These are phyloP conservation scores for Naganishia onofrii DNA, from an alignment of 768 basidiomycete species.

Conservation along the genomic window DNA sequence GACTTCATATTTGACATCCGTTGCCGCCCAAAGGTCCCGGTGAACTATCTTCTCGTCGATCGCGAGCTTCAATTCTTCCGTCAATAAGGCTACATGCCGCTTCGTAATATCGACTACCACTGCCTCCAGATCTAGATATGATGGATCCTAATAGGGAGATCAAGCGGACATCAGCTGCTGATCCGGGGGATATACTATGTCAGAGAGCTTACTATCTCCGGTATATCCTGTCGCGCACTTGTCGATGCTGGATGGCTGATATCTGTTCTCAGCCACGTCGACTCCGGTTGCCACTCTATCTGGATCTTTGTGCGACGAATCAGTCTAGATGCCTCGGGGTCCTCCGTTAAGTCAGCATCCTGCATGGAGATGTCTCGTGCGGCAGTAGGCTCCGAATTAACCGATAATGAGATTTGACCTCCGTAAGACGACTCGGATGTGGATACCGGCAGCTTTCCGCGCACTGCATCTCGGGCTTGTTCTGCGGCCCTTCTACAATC, in stretches of 20 bases:
- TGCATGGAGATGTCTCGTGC: not conserved
- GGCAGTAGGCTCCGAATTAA: not conserved
- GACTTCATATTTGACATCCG: slow-evolving; percentile 6
- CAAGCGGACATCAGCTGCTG: too few species aligned
- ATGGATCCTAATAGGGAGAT: not conserved
- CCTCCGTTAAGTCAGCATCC: not conserved
- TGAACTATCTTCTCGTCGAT: slow-evolving; percentile 10
- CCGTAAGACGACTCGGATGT: not conserved
- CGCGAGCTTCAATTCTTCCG: not conserved
- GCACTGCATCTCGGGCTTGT: too few species aligned
- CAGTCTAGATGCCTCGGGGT: not conserved
- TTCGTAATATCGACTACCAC: slow-evolving; percentile 10
- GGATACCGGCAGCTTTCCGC: not conserved
- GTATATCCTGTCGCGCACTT: not conserved
- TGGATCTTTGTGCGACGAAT: slow-evolving; percentile 7
- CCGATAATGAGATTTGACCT: slow-evolving; percentile 2
- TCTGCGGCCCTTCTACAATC: not conserved
- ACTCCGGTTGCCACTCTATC: slow-evolving; percentile 16
- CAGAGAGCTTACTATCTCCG: not conserved
- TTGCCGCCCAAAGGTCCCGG: slow-evolving; percentile 9
- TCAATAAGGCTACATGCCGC: slow-evolving; percentile 1
- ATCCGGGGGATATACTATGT: not conserved
- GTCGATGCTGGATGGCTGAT: not conserved
- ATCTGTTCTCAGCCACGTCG: slow-evolving; percentile 9
- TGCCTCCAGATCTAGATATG: slow-evolving; percentile 8